Conservation (phyloP, 345 rosid species). For the Syzygium aqueum region DNA sequence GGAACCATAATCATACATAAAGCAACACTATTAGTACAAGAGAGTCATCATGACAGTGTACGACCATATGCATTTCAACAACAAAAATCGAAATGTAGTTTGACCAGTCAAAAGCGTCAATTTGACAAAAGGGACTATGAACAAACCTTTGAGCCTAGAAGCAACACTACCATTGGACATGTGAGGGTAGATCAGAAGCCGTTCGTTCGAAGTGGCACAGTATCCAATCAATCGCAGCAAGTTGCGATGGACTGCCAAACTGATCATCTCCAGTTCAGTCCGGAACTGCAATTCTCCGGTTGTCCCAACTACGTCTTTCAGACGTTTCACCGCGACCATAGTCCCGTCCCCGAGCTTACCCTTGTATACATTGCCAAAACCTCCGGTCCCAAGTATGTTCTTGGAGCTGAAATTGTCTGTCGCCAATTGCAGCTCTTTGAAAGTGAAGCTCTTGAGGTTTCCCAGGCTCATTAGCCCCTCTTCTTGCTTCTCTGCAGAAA, state of each 20-base stretch:
- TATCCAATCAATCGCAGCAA: slow-evolving; percentile 74
- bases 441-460: slow-evolving; percentile 69
- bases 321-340: slow-evolving; percentile 72
- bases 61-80: not conserved
- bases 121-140: not conserved
- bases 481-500: slow-evolving; percentile 57
- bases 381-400: slow-evolving; percentile 84
- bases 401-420: slow-evolving; percentile 77
- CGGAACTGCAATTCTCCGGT: slow-evolving; percentile 82
- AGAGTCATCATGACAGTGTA: not conserved
- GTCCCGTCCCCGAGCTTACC: slow-evolving; percentile 77
- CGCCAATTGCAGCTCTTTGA: slow-evolving; percentile 74
- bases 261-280: slow-evolving; percentile 92
- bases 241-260: slow-evolving; percentile 89
- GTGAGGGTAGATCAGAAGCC: slow-evolving; percentile 87
- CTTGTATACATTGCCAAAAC: slow-evolving; percentile 91
- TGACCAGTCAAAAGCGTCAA: not conserved
- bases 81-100: not conserved
- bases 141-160: slow-evolving; percentile 81
- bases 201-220: slow-evolving; percentile 63
- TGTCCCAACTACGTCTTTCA: slow-evolving; percentile 67
- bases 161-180: slow-evolving; percentile 98
- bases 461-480: slow-evolving; percentile 63
- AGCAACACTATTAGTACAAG: not conserved
- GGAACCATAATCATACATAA: not conserved